Evolutionary conservation across 495 filamentous ascomycete species (phyloP).

Genomic region (Hyphodiscus hymeniophilus): DNA sequence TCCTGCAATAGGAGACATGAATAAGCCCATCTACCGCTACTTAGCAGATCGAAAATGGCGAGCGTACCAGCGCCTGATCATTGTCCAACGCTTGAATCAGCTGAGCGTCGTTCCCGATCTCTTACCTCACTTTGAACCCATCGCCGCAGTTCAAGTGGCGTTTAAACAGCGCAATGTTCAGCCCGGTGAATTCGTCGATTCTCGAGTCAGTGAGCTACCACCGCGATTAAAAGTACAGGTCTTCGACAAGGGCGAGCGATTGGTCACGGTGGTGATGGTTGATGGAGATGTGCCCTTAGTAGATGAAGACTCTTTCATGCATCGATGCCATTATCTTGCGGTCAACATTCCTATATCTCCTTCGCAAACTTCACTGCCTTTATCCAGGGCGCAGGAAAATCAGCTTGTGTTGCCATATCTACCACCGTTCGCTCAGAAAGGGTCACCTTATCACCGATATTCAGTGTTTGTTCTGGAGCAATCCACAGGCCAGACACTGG

Average conservation of each 20-base stretch:
- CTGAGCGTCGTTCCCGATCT: conserved; percentile 90
- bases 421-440: conserved; percentile 80
- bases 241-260: conserved; percentile 71
- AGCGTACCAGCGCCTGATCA: conserved; percentile 61
- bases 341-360: conserved; percentile 48
- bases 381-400: conserved; percentile 39
- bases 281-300: conserved; percentile 85
- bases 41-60: conserved; percentile 85
- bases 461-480: conserved; percentile 80
- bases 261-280: conserved; percentile 76
- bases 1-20: conserved; percentile 67
- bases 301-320: conserved; percentile 67
- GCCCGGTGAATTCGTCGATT: conserved; percentile 73
- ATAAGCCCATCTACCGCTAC: conserved; percentile 90
- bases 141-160: conserved; percentile 66
- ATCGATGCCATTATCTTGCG: conserved; percentile 79
- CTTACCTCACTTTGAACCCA: conserved; percentile 74
- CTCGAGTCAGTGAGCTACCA: conserved; percentile 54
- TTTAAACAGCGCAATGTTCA: conserved; percentile 59
- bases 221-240: conserved; percentile 75
- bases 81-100: conserved; percentile 81
- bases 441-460: conserved; percentile 83
- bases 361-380: conserved; percentile 35
- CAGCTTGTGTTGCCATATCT: conserved; percentile 74
- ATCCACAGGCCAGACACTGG: conserved; percentile 47